These are phyloP conservation scores for Blakeslea trispora DNA, from an alignment of 371 early-diverging fungal species.

Conservation along the genomic window DNA sequence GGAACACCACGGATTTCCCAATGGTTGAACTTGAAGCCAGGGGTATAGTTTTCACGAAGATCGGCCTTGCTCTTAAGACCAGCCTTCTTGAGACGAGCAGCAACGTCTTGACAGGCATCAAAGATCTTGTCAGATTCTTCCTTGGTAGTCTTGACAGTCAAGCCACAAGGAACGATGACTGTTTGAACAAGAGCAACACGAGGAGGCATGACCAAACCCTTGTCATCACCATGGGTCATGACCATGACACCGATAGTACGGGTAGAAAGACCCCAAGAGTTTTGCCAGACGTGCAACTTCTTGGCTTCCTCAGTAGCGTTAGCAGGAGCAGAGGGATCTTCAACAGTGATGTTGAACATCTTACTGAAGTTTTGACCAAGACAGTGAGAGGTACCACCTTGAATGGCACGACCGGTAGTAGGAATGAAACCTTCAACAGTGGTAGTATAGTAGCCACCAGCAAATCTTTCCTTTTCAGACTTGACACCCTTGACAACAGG, in stretches of 20 bases:
- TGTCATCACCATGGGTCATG: conserved; percentile 99
- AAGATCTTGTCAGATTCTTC: conserved; percentile 70
- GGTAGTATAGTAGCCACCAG: conserved; percentile 98
- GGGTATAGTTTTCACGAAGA: conserved; percentile 89
- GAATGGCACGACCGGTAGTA: conserved; percentile 98
- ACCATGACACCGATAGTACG: conserved; percentile 99
- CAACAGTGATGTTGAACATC: conserved; percentile 84
- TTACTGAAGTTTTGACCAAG: conserved; percentile 99
- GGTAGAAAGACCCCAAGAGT: conserved; percentile 99
- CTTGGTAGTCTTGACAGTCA: conserved; percentile 84
- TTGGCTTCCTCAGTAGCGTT: conserved; percentile 47
- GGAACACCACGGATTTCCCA: conserved; percentile 99
- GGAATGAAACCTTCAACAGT: conserved; percentile 99
- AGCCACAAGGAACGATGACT: conserved; percentile 96
- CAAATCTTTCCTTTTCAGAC: conserved; percentile 99
- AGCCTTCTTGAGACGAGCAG: conserved; percentile 69
- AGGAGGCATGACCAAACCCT: conserved; percentile 99
- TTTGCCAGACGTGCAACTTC: conserved; percentile 94
- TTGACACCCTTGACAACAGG: conserved; percentile 99
- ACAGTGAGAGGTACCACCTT: conserved; percentile 99
- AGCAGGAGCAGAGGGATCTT: conserved; percentile 47
- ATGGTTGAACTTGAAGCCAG: conserved; percentile 99
- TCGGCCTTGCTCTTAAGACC: conserved; percentile 94
- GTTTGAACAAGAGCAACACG: conserved; percentile 94
- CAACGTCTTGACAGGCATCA: conserved; percentile 72